Evolutionary conservation across 139 green algal species (phyloP), one percentile per base, ranked within the genome.

Genomic region (Coelastrella sp.): DNA sequence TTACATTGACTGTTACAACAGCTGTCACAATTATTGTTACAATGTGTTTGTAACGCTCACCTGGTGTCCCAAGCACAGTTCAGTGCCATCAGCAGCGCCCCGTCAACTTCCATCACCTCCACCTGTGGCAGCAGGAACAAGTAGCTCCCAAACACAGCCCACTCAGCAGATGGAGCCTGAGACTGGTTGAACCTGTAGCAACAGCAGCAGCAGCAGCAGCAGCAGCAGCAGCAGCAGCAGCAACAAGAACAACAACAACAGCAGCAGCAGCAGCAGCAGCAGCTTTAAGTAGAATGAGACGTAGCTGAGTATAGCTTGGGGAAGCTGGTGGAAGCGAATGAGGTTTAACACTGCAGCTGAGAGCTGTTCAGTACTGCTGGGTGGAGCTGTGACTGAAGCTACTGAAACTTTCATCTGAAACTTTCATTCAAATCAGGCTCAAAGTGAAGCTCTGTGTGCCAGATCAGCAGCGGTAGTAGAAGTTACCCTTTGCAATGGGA

Each of bases 51-150:
- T 49, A 49, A 49, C 35, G 60, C 78, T 14, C 85, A 63, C 49
- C 27, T 82, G 17, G 65, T 70, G 78, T 97, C 95, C 97, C 97
- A 99, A 0, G 93, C 96, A 60, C 98, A 60, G 6, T 95, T 98
- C 80, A 93, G 93, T 7, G 95, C 89, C 88, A 98, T 92, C 56
- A 96, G 56, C 58, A 75, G 84, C 76, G 87, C 91, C 11, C 91
- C 84, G 0, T 88, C 90, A 0, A 87, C 90, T 87, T 98, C 96
- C 25, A 90, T 27, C 25, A 95, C 86, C 91, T 99, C 97, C 59
- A 99, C 4, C 49, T 95, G 92, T 6, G 97, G 97, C 27, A 99
- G 93, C 58, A 97, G 25, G 90, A 98, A 97, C 92, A 90, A 94
- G 92, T 96, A 97, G 49, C 93, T 93, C 14, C 97, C 97, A 91